Percentiles rank a stretch among this genome's conserved stretches.
Conservation (phyloP, 31 red algal species). For the Porphyra umbilicalis region DNA sequence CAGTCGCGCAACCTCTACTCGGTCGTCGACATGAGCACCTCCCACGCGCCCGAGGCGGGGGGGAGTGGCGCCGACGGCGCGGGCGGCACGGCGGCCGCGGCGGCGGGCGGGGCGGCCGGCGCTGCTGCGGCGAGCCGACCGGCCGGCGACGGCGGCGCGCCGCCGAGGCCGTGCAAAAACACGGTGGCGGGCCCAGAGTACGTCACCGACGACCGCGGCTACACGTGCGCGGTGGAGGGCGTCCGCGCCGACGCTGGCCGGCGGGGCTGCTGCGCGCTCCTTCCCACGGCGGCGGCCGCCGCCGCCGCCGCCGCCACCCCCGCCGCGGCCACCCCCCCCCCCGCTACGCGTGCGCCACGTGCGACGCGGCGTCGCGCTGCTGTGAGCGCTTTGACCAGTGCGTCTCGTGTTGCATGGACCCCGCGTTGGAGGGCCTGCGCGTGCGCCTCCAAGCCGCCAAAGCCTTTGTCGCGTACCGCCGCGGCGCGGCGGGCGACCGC, state of each 20-base stretch:
- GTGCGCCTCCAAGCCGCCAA: background rate
- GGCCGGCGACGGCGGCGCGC: background rate
- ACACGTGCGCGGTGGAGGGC: background rate
- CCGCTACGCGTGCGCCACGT: constrained; percentile 43
- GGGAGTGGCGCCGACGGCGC: background rate
- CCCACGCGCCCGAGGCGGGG: background rate
- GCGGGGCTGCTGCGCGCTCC: background rate
- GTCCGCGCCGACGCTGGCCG: background rate
- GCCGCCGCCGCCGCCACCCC: too few species aligned
- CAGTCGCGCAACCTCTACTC: background rate
- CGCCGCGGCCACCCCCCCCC: too few species aligned
- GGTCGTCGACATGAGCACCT: background rate
- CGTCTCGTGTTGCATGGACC: constrained; percentile 73
- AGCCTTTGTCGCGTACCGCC: background rate
- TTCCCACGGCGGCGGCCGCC: background rate
- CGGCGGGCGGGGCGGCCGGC: background rate
- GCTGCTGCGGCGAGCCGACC: background rate
- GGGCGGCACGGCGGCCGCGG: background rate
- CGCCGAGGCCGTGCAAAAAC: background rate
- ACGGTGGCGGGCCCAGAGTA: constrained; percentile 3
- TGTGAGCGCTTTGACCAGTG: constrained; percentile 51
- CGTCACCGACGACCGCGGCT: constrained; percentile 6
- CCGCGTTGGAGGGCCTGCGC: background rate
- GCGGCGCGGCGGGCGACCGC: background rate
- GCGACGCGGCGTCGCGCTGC: constrained; percentile 16